Evolutionary conservation across 139 green algal species (phyloP).

Genomic region (Chlamydomonas incerta): DNA sequence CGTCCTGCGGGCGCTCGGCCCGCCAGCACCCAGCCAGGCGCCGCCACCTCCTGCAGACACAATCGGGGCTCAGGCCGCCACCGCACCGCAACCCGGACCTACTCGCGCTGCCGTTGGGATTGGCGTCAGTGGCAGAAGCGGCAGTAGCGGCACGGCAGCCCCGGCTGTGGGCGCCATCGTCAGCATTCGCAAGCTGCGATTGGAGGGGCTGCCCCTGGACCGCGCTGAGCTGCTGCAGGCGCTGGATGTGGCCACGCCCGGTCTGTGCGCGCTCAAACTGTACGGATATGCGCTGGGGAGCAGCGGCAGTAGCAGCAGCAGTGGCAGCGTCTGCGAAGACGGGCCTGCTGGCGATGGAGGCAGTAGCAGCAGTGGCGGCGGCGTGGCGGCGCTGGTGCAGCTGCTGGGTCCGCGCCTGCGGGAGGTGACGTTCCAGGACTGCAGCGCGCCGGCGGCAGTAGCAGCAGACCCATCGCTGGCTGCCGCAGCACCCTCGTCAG

Average conservation of each 20-base stretch:
- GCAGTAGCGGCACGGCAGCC: neutral
- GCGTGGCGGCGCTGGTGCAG: neutral
- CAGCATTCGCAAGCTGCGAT: neutral
- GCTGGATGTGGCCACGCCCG: neutral
- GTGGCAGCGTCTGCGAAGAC: no score
- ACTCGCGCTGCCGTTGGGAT: no score
- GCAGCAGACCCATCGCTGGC: no score
- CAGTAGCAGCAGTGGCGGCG: neutral
- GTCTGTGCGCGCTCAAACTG: neutral
- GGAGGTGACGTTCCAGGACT: neutral
- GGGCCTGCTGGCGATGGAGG: no score
- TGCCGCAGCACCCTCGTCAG: no score
- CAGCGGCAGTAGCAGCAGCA: neutral
- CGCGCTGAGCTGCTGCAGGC: neutral
- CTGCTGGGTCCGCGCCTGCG: neutral
- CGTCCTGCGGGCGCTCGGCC: neutral
- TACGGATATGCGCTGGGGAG: neutral
- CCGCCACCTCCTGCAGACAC: neutral
- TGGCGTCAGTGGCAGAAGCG: no score
- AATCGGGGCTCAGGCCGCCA: no score
- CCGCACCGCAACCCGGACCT: no score
- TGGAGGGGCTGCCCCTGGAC: conserved; percentile 19
- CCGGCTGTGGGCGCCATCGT: no score
- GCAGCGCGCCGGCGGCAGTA: neutral
- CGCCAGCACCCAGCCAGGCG: no score